Percentiles rank a stretch among this genome's conserved stretches.
These are phyloP conservation scores for Kwoniella shivajii DNA, from an alignment of 1,284 basidiomycete species.

Conservation along the genomic window DNA sequence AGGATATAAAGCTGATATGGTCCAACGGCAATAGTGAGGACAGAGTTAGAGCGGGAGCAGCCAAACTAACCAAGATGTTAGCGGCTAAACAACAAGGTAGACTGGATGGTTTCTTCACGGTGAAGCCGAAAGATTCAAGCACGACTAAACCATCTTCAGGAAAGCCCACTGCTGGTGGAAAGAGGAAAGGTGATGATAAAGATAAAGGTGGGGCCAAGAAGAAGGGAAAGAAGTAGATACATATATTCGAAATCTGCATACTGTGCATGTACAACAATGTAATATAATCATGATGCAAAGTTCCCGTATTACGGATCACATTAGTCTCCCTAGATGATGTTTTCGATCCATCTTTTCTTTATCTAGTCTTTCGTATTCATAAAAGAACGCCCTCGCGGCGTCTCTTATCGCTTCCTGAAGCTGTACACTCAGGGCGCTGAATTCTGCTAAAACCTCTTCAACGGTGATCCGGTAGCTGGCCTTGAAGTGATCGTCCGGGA, in stretches of 20 bases:
- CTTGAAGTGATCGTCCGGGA: background rate
- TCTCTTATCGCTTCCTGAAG: background rate
- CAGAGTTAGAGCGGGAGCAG: conserved; percentile 90
- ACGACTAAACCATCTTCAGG: conserved; percentile 26
- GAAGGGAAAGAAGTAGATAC: conserved; percentile 25
- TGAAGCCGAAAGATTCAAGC: conserved; percentile 60
- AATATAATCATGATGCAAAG: no score
- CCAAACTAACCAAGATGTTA: conserved; percentile 85
- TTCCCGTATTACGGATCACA: no score
- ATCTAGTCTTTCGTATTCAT: conserved; percentile 7
- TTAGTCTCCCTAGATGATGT: no score
- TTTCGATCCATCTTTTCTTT: conserved; percentile 2
- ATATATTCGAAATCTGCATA: no score
- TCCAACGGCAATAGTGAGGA: conserved; percentile 73
- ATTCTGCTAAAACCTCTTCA: background rate
- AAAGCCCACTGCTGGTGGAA: conserved; percentile 26
- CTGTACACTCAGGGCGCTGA: background rate
- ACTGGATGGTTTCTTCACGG: conserved; percentile 91
- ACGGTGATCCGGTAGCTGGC: background rate
- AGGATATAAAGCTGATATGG: conserved; percentile 6
- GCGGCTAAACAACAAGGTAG: conserved; percentile 94
- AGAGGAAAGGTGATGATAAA: conserved; percentile 22
- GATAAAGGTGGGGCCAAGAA: conserved; percentile 19
- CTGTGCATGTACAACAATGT: no score
- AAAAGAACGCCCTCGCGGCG: background rate